These are phyloP conservation scores for Boeremia lycopersici DNA, from an alignment of 2,329 filamentous ascomycete genomes.

Conservation along the genomic window DNA sequence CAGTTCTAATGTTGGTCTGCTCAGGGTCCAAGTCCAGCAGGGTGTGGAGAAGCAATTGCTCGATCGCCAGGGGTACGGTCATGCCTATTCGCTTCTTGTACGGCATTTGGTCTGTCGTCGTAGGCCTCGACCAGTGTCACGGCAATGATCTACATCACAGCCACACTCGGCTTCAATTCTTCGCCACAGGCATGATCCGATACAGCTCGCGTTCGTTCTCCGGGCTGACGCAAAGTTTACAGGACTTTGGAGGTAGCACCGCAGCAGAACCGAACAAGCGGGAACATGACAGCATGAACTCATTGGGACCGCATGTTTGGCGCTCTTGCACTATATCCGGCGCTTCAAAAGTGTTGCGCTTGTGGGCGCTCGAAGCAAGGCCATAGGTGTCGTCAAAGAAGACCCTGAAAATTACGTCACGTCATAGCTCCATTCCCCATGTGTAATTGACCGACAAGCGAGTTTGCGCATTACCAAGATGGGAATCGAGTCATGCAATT, in stretches of 20 bases:
- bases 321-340: not conserved
- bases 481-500: conserved; percentile 18
- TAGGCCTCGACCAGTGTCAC: not conserved
- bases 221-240: not conserved
- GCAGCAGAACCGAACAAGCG: not conserved
- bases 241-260: not conserved
- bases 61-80: conserved; percentile 20
- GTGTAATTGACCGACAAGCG: conserved; percentile 16
- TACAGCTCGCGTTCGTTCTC: conserved; percentile 1
- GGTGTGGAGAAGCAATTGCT: conserved; percentile 10
- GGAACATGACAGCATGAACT: not conserved
- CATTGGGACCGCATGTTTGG: not conserved
- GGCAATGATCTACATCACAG: conserved; percentile 24
- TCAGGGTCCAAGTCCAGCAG: conserved; percentile 9
- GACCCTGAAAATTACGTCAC: conserved; percentile 15
- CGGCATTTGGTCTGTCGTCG: too few relatives aligned
- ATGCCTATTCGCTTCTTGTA: conserved; percentile 10
- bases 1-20: conserved; percentile 7
- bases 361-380: not conserved
- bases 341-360: not conserved
- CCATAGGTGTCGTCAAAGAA: not conserved
- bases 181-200: conserved; percentile 17
- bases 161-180: conserved; percentile 7
- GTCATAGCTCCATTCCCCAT: conserved; percentile 28
- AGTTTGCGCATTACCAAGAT: conserved; percentile 18